Evolutionary conservation across 1,284 basidiomycete species (phyloP).

Genomic region (Papiliotrema laurentii): DNA sequence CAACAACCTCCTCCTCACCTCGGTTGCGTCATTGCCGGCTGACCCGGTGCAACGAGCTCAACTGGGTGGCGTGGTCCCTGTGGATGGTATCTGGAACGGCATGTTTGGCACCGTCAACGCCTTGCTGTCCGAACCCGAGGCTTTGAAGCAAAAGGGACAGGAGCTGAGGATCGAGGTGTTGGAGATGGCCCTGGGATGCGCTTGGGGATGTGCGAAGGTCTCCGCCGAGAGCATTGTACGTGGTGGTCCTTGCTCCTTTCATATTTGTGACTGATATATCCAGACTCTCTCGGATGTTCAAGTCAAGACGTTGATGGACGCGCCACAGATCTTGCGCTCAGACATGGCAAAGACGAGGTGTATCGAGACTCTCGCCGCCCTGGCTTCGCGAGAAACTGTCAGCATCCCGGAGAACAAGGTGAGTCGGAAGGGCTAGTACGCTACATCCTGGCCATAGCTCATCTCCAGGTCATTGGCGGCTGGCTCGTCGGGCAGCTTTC

Average conservation of each 20-base stretch:
- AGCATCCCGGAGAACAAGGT: conserved; percentile 68
- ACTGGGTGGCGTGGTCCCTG: conserved; percentile 51
- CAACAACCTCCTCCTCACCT: conserved; percentile 80
- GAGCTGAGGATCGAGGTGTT: conserved; percentile 37
- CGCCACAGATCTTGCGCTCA: conserved; percentile 58
- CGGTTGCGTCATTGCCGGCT: conserved; percentile 52
- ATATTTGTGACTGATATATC: background rate
- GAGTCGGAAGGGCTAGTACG: conserved; percentile 20
- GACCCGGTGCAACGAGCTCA: conserved; percentile 13
- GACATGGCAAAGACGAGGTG: conserved; percentile 63
- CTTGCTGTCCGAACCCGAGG: conserved; percentile 24
- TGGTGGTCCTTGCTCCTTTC: background rate
- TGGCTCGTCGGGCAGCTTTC: conserved; percentile 39
- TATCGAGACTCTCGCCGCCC: conserved; percentile 73
- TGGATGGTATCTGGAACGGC: conserved; percentile 62
- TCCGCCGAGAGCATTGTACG: conserved; percentile 28
- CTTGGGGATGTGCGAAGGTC: conserved; percentile 49
- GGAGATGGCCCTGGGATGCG: conserved; percentile 45
- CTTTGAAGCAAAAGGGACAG: conserved; percentile 20
- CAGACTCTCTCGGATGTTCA: conserved; percentile 50
- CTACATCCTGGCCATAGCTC: background rate
- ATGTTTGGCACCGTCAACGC: conserved; percentile 67
- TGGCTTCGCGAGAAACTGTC: conserved; percentile 63
- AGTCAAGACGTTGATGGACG: conserved; percentile 61
- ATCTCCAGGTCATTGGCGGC: conserved; percentile 15